These are phyloP conservation scores for Saxophila tyrrhenica DNA, from an alignment of 495 filamentous ascomycete genomes.

Conservation along the genomic window DNA sequence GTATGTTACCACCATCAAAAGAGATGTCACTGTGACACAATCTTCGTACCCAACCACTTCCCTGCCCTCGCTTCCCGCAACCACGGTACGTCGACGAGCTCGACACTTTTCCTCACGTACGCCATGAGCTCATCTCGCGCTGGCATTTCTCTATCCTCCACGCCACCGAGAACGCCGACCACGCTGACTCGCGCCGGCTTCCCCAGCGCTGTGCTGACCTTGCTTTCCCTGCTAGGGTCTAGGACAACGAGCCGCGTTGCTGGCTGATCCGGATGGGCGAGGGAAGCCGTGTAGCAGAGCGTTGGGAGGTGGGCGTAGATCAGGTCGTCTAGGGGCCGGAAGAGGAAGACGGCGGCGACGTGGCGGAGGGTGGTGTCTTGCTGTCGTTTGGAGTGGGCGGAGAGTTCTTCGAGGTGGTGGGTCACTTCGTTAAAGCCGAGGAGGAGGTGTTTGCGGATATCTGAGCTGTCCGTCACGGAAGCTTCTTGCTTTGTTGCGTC, in stretches of 20 bases:
- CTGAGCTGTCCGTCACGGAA: too few relatives aligned
- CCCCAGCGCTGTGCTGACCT: slow-evolving; percentile 40
- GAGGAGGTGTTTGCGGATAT: not conserved
- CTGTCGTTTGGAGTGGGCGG: slow-evolving; percentile 1
- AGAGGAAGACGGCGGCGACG: slow-evolving; percentile 42
- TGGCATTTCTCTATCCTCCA: not conserved
- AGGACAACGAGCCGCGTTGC: slow-evolving; percentile 45
- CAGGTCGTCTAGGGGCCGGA: slow-evolving; percentile 36
- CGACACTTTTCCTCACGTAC: slow-evolving; percentile 38
- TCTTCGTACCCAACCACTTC: slow-evolving; percentile 9
- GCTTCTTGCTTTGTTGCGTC: too few relatives aligned
- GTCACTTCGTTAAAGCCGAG: slow-evolving; percentile 49
- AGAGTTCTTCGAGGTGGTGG: slow-evolving; percentile 33
- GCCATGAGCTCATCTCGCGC: slow-evolving; percentile 31
- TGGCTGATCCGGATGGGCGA: slow-evolving; percentile 24
- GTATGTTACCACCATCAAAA: not conserved
- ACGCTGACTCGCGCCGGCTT: slow-evolving; percentile 5
- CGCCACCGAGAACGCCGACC: not conserved
- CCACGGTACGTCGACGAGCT: slow-evolving; percentile 30
- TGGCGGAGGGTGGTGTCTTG: not conserved
- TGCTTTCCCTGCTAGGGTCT: slow-evolving; percentile 39
- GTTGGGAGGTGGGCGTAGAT: slow-evolving; percentile 45
- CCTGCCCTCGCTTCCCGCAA: slow-evolving; percentile 20
- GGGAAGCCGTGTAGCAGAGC: slow-evolving; percentile 41
- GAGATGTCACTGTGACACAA: not conserved